These are phyloP conservation scores for Picea glauca DNA, from an alignment of 75 land plant genomes.

Conservation along the genomic window DNA sequence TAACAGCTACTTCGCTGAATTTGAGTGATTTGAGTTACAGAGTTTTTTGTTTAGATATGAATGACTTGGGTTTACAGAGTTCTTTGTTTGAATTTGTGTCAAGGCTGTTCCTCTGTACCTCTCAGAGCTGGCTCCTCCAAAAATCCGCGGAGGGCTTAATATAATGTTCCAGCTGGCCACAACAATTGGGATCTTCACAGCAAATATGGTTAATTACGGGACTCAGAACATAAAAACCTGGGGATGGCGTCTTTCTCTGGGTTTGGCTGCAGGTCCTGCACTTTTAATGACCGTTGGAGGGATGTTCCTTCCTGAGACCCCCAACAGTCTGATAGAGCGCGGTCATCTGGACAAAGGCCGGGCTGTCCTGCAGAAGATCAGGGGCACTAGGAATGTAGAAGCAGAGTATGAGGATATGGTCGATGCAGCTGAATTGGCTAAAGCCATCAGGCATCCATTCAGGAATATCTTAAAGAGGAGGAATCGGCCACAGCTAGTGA, in stretches of 20 bases:
- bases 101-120: conserved; percentile 87
- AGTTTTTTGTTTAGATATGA: too few relatives aligned
- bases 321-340: conserved; percentile 63
- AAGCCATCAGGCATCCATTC: conserved; percentile 67
- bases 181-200: conserved; percentile 70
- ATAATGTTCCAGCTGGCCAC: conserved; percentile 88
- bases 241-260: conserved; percentile 94
- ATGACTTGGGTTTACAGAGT: too few relatives aligned
- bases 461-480: conserved; percentile 55
- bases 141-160: conserved; percentile 71
- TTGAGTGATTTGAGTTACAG: too few relatives aligned
- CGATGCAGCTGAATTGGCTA: conserved; percentile 65
- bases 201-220: conserved; percentile 82
- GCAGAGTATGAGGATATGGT: conserved; percentile 74
- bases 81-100: conserved; percentile 1
- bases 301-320: conserved; percentile 72
- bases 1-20: conserved; percentile 46
- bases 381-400: conserved; percentile 55
- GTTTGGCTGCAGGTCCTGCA: conserved; percentile 71
- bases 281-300: conserved; percentile 70
- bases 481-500: conserved; percentile 80
- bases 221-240: conserved; percentile 43
- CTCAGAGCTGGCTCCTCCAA: conserved; percentile 81
- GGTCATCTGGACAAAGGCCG: conserved; percentile 42
- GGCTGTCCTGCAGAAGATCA: conserved; percentile 49